Evolutionary conservation across 176 grass and related monocot genomes (phyloP), one percentile per base, ranked within the genome.

Genomic region (Dendrocalamus sinicus): DNA sequence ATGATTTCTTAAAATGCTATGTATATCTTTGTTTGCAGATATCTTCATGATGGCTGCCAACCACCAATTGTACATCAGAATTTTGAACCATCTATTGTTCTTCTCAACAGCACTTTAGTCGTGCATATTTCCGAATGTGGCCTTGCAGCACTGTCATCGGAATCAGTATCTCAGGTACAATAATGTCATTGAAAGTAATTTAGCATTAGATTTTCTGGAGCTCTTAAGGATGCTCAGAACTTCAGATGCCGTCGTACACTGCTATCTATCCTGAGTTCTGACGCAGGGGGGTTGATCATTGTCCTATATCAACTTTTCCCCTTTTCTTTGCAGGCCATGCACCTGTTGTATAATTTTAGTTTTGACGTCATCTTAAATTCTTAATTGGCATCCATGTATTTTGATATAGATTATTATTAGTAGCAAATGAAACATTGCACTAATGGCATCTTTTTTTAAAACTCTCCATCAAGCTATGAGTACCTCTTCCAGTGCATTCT

Each of bases 91-190:
- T 86, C 81, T 40, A 75, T 92, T 81, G 76, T 96, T 93, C 94
- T 96, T 30, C 81, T 99, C 73, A 89, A 99, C 77, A 89, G 84
- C 79, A 87, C 90, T 47, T 86, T 96, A 67, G 83, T 86, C 16
- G 94, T 96, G 44, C 85, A 93, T 80, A 78, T 99, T 89, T 90
- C 87, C 15, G 94, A 90, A 83, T 96, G 90, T 87, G 97, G 94
- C 43, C 87, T 99, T 72, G 89, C 90, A 72, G 81, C 62, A 12
- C 81, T 94, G 52, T 83, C 84, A 79, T 73, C 79, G 58, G 86
- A 71, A 70, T 89, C 94, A 72, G 90, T 51, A 62, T 84, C 91
- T 81, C 92, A 96, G 93, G 96, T 98, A 91, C 44, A 77, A 65
- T 50, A 81, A 53, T 70, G 20, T 26, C 58, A 78, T 40, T 76